A percentile compares a stretch with the other conserved stretches of the same genome.
Evolutionary conservation across 495 filamentous ascomycete genomes (phyloP).

Genomic region (Aspergillus diversus): DNA sequence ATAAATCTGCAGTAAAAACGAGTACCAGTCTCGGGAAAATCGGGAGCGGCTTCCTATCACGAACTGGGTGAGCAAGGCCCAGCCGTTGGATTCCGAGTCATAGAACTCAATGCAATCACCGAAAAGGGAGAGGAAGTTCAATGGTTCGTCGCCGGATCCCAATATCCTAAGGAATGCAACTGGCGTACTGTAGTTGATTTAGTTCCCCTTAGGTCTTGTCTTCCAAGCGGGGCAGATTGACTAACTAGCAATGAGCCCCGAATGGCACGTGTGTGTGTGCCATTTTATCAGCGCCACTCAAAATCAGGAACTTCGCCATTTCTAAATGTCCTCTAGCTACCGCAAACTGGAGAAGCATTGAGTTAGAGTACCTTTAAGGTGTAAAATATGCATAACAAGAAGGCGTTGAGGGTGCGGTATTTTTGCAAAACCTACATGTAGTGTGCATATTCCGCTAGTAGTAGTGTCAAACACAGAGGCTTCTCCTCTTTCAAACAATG

Average conservation of each 20-base stretch:
- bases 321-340: background rate
- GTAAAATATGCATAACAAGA: no score
- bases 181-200: background rate
- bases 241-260: background rate
- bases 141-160: background rate
- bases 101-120: constrained; percentile 7
- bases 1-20: no score
- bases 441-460: background rate
- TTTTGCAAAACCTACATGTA: constrained; percentile 6
- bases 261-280: background rate
- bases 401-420: no score
- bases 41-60: background rate
- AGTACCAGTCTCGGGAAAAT: background rate
- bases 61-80: background rate
- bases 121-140: constrained; percentile 1
- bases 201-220: background rate
- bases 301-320: constrained; percentile 1
- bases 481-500: background rate
- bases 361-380: no score
- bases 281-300: background rate
- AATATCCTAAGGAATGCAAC: background rate
- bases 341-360: background rate
- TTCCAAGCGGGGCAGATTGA: background rate
- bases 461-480: constrained; percentile 2
- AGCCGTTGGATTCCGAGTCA: background rate